Evolutionary conservation across 2,329 filamentous ascomycete species (phyloP).

Genomic region (Fusarium nematophilum): DNA sequence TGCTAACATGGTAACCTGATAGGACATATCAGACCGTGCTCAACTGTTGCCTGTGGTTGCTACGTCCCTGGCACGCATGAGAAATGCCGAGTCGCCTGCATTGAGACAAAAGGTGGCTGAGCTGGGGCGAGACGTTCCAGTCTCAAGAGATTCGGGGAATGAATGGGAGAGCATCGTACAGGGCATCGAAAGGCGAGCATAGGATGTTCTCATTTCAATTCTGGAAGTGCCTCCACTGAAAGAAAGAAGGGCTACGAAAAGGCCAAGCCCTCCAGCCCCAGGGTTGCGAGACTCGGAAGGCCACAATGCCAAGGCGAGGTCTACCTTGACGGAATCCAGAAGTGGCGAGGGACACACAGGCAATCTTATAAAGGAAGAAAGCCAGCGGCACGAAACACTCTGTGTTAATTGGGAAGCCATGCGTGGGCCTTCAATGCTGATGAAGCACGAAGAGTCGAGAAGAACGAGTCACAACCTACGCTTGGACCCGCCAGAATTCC

Average conservation of each 20-base stretch:
- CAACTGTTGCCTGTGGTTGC: constrained; percentile 45
- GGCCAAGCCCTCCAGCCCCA: background rate
- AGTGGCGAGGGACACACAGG: background rate
- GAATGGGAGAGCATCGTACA: background rate
- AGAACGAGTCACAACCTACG: background rate
- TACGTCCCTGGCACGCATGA: constrained; percentile 48
- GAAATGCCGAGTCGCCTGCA: constrained; percentile 48
- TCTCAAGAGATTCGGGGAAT: background rate
- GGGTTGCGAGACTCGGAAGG: background rate
- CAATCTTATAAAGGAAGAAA: background rate
- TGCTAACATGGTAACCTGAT: constrained; percentile 14
- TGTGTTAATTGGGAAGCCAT: constrained; percentile 24
- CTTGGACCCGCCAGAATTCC: background rate
- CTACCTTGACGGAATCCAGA: background rate
- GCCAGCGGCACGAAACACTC: constrained; percentile 4
- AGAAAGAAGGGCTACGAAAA: constrained; percentile 6
- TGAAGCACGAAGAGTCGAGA: background rate
- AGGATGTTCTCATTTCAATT: constrained; percentile 40
- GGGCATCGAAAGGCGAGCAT: constrained; percentile 35
- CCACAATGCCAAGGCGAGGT: background rate
- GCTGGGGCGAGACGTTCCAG: background rate
- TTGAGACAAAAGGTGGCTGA: constrained; percentile 45
- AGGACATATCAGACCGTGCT: constrained; percentile 44
- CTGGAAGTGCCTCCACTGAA: constrained; percentile 18
- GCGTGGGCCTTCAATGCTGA: background rate